Conservation (phyloP, 257 asterid species). For the Scutellaria galericulata region DNA sequence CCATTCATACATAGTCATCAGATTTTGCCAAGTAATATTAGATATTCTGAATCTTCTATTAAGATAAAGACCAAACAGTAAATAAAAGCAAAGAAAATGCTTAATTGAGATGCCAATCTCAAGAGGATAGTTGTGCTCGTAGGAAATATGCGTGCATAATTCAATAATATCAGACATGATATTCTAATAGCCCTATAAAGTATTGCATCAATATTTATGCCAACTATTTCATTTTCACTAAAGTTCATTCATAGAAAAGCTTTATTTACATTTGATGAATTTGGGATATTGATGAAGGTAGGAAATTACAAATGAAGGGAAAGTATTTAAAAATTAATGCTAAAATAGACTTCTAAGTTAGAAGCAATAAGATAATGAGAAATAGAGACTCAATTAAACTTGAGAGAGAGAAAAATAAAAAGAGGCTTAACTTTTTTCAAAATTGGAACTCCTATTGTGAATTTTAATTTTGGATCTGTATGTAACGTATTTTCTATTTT, state of each 20-base stretch:
- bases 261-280: background rate
- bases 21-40: constrained; percentile 28
- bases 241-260: background rate
- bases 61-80: constrained; percentile 28
- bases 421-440: too few relatives aligned
- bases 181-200: constrained; percentile 16
- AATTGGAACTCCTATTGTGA: too few relatives aligned
- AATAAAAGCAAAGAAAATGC: constrained; percentile 1
- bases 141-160: constrained; percentile 16
- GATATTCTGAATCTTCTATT: constrained; percentile 39
- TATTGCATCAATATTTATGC: background rate
- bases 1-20: constrained; percentile 10
- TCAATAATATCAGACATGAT: constrained; percentile 8
- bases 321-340: too few relatives aligned
- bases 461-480: too few relatives aligned
- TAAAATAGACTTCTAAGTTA: background rate
- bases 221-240: background rate
- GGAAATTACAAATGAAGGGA: too few relatives aligned
- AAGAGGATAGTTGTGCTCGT: background rate
- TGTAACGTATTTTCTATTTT: too few relatives aligned
- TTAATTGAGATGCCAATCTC: constrained; percentile 4
- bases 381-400: too few relatives aligned
- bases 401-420: too few relatives aligned
- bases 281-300: too few relatives aligned
- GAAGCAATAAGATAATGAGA: background rate